A percentile compares a stretch with the other conserved stretches of the same genome.
phyloP scores from a whole-genome alignment of 1,139 yeast genomes.

The Saccharomyces hybrid region DNA sequence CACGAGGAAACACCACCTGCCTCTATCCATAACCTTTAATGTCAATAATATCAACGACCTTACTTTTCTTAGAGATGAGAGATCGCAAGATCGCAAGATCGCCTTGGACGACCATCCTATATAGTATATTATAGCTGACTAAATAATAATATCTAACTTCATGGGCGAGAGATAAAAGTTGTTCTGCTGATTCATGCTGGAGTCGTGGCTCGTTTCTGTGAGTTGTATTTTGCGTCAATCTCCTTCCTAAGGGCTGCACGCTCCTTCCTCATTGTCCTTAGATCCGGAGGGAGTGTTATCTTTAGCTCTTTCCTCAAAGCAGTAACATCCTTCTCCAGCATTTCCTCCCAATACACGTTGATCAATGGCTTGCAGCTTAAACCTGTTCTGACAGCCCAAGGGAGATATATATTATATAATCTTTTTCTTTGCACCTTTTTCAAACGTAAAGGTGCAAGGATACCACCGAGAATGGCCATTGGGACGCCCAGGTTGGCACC shows the following conservation, averaged over 20 bases:
- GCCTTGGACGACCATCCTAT: neutral
- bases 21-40: neutral
- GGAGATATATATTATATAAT: conserved; percentile 60
- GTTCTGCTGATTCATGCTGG: neutral
- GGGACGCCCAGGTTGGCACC: conserved; percentile 90
- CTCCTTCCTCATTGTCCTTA: conserved; percentile 53
- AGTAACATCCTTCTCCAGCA: conserved; percentile 62
- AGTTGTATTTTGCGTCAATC: conserved; percentile 24
- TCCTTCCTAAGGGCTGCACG: conserved; percentile 19
- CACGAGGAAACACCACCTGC: neutral
- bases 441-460: conserved; percentile 76
- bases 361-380: conserved; percentile 66
- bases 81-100: neutral
- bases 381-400: conserved; percentile 84
- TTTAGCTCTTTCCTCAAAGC: conserved; percentile 69
- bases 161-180: neutral
- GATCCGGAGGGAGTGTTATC: conserved; percentile 58
- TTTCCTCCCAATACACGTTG: conserved; percentile 89
- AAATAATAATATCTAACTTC: neutral
- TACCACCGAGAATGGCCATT: conserved; percentile 89
- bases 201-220: neutral
- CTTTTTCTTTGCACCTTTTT: conserved; percentile 41
- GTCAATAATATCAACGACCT: neutral
- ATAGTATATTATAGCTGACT: neutral
- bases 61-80: neutral